These are phyloP conservation scores for Clitocybe nebularis DNA, from an alignment of 1,284 basidiomycete species.

Conservation along the genomic window DNA sequence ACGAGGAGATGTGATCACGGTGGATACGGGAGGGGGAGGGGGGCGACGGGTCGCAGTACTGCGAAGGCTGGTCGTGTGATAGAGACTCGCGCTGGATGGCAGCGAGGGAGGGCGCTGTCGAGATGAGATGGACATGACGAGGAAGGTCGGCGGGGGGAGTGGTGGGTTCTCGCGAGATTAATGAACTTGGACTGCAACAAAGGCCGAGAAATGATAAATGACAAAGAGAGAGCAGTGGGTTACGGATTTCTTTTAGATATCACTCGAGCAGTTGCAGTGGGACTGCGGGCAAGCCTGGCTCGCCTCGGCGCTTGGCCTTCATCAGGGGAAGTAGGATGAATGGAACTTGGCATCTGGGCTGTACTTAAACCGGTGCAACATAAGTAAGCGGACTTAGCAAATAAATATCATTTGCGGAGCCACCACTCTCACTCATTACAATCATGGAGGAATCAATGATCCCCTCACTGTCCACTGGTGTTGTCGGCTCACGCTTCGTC, in stretches of 20 bases:
- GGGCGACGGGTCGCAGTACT: slow-evolving; percentile 30
- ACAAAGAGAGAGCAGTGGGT: too few relatives aligned
- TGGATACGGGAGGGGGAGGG: slow-evolving; percentile 41
- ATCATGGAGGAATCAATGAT: slow-evolving; percentile 50
- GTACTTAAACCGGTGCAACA: too few relatives aligned
- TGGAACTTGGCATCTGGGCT: too few relatives aligned
- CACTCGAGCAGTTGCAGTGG: too few relatives aligned
- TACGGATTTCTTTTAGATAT: too few relatives aligned
- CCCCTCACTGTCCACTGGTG: slow-evolving; percentile 62
- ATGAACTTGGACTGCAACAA: too few relatives aligned
- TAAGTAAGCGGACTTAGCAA: background rate
- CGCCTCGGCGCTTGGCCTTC: too few relatives aligned
- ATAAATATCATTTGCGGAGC: slow-evolving; percentile 1
- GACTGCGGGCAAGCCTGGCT: too few relatives aligned
- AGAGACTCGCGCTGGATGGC: slow-evolving; percentile 28
- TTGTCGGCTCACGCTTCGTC: slow-evolving; percentile 74
- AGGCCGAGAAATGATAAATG: too few relatives aligned
- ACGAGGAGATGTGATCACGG: slow-evolving; percentile 72
- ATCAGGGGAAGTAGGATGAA: too few relatives aligned
- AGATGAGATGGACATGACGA: slow-evolving; percentile 17
- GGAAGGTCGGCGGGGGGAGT: background rate
- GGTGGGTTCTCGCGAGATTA: too few relatives aligned
- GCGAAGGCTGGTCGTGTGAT: slow-evolving; percentile 37
- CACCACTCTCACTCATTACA: slow-evolving; percentile 14
- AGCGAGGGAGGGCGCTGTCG: slow-evolving; percentile 12